Conservation (phyloP, 2,329 filamentous ascomycete species). For the Stagonosporopsis tanaceti region DNA sequence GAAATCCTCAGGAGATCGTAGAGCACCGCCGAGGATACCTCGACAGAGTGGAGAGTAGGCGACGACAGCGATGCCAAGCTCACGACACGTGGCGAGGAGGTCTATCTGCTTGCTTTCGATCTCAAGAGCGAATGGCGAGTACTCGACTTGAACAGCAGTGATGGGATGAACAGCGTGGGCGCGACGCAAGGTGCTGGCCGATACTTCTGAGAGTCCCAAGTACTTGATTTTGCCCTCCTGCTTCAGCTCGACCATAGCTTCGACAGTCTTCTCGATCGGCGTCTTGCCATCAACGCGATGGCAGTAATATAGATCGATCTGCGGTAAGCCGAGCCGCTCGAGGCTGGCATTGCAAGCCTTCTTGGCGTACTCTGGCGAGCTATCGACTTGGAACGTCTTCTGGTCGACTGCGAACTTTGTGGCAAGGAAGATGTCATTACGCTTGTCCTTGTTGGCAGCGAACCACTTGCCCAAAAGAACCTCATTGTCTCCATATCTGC, state of each 20-base stretch:
- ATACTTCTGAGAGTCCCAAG: conserved; percentile 58
- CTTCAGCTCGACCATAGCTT: conserved; percentile 63
- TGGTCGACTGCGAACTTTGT: conserved; percentile 49
- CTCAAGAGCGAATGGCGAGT: conserved; percentile 58
- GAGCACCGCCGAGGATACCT: conserved; percentile 40
- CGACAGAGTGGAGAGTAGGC: conserved; percentile 51
- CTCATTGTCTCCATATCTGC: conserved; percentile 44
- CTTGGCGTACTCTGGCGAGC: conserved; percentile 52
- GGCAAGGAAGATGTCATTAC: conserved; percentile 58
- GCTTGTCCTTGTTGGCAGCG: conserved; percentile 47
- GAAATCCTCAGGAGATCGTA: conserved; percentile 56
- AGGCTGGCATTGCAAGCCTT: conserved; percentile 52
- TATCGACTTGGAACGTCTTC: conserved; percentile 56
- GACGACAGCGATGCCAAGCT: conserved; percentile 54
- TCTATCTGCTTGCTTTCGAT: conserved; percentile 53
- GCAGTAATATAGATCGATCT: conserved; percentile 57
- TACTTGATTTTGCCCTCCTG: conserved; percentile 61
- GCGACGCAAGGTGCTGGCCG: conserved; percentile 57
- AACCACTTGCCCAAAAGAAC: conserved; percentile 48
- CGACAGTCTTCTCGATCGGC: conserved; percentile 59
- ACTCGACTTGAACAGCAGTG: conserved; percentile 60
- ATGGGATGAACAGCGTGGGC: conserved; percentile 58
- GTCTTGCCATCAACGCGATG: conserved; percentile 55
- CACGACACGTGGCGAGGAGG: conserved; percentile 52
- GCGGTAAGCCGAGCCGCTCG: conserved; percentile 50